phyloP scores from a whole-genome alignment of 1,284 basidiomycete genomes.

The Porodaedalea pini region DNA sequence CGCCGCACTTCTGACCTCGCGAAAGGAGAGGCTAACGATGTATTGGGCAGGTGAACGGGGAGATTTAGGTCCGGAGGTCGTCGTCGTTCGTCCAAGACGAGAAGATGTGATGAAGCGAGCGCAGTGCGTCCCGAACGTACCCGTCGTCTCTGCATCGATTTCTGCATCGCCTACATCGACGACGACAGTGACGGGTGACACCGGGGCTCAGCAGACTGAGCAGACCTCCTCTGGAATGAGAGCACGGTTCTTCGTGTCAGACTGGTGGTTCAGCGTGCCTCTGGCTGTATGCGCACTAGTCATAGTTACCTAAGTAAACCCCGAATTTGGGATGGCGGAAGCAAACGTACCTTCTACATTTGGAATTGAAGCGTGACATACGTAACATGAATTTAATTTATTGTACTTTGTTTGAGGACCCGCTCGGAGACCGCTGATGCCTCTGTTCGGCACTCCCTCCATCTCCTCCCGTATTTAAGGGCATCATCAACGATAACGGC shows the following conservation, averaged over 20 bases:
- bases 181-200: not conserved
- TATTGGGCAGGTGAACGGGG: not conserved
- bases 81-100: not conserved
- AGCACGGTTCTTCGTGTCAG: not conserved
- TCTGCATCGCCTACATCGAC: too few relatives aligned
- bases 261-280: not conserved
- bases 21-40: not conserved
- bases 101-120: not conserved
- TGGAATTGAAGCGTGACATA: too few relatives aligned
- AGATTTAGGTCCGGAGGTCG: not conserved
- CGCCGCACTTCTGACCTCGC: too few relatives aligned
- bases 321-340: not conserved
- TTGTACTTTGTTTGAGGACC: too few relatives aligned
- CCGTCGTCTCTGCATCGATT: not conserved
- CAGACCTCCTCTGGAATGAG: not conserved
- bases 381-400: too few relatives aligned
- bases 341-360: not conserved
- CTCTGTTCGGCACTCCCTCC: too few relatives aligned
- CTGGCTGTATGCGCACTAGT: not conserved
- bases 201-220: not conserved
- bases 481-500: not conserved
- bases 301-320: not conserved
- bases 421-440: too few relatives aligned
- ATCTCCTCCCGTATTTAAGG: not conserved
- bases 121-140: not conserved